Base-by-base conservation (phyloP, 2,329 filamentous ascomycete species). In the Curvularia hawaiiensis region DNA sequence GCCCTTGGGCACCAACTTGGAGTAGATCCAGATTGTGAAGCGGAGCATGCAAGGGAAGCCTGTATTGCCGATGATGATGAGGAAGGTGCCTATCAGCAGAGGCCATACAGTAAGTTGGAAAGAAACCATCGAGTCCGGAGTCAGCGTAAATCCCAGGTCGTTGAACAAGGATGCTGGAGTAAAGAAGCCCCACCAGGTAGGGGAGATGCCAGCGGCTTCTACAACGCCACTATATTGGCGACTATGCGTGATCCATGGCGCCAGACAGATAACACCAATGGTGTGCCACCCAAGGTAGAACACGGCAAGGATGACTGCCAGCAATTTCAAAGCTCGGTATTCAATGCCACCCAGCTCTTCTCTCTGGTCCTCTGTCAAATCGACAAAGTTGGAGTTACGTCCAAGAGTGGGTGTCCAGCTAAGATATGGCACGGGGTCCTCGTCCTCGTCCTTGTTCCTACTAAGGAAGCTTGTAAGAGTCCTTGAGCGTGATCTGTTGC, bases 281-380 rank as follows among this genome's bases (percentile, higher is more conserved):
- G 93, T 67, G 68, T 92, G 91, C 67, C 96, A 97, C 0, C 89
- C 88, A 72, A 92, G 85, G 70, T 90, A 97, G 76, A 98, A 99
- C 8, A 72, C 72, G 3, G 90, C 83, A 20, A 98, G 80, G 30
- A 98, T 87, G 28, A 91, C 73, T 1, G 91, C 90, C 47, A 99
- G 79, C 2, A 92, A 91, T 75, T 97, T 96, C 59, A 99, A 76
- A 0, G 94, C 91, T 6, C 95, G 89, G 71, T 99, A 99, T 75
- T 99, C 95, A 62, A 99, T 97, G 20, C 95, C 95, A 11, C 95
- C 95, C 2, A 99, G 80, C 76, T 99, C 95, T 72, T 99, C 93
- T 64, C 95, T 86, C 77, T 99, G 92, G 62, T 95, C 92, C 65
- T 96, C 90, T 0, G 90, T 91, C 63, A 99, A 77, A 65, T 93